Base-by-base conservation (phyloP, 2,329 filamentous ascomycete genomes). In the Xylariaceae sp. region DNA sequence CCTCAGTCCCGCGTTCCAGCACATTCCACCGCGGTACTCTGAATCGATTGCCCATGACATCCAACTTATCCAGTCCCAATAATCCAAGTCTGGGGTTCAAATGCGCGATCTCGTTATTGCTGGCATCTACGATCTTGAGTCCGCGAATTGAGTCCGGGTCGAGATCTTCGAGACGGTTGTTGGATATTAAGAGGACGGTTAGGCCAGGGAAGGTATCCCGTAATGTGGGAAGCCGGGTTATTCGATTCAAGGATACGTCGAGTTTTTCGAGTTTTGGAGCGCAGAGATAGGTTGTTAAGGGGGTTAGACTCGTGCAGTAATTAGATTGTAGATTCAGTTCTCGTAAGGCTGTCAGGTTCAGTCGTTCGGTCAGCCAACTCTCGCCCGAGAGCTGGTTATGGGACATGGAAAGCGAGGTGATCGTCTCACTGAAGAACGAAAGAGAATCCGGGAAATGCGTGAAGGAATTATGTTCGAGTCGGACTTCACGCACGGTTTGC, bases 31-130 rank as follows among this genome's bases (percentile, higher is more conserved):
- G 83, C 0, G 92, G 92, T 34, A 96, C 90, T 34, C 89, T 80
- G 72, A 97, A 97, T 34, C 85, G 80, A 68, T 97, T 97, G 0
- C 91, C 91, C 31, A 81, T 82, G 3, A 96, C 87, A 47, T 95
- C 87, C 7, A 96, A 74, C 51, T 80, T 71, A 77, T 87, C 74
- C 73, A 83, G 59, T 64, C 84, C 73, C 0, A 95, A 76, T 9
- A 95, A 74, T 0, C 92, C 92, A 8, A 97, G 78, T 6, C 86
- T 83, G 0, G 91, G 87, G 57, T 94, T 89, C 11, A 97, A 74
- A 46, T 83, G 81, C n/a, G 81, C 81, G 59, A 97, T 89, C 49
- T 92, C 87, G 66, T 97, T 97, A 70, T 90, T 91, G 60, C 83
- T 84, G 6, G 90, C 83, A 68, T 95, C 89, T 2, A 95, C 81